Percentiles rank a stretch among this genome's conserved stretches.
These are phyloP conservation scores for Metarhizium anisopliae DNA, from an alignment of 2,329 filamentous ascomycete species.

Conservation along the genomic window DNA sequence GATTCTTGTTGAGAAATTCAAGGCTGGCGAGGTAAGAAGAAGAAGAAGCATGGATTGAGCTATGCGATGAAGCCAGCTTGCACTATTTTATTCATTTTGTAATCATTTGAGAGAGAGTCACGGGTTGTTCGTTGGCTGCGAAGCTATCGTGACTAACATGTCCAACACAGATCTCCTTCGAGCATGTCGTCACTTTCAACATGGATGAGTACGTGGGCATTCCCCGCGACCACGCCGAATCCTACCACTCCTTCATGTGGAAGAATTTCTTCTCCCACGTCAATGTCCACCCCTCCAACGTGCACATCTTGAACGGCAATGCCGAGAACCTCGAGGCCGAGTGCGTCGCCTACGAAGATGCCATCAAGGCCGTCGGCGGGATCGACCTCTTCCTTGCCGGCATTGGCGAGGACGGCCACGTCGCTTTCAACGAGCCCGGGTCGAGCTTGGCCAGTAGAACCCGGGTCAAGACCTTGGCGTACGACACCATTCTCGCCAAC, in stretches of 20 bases:
- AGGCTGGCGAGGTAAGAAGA: constrained; percentile 44
- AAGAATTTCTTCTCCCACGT: constrained; percentile 83
- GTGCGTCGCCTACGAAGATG: constrained; percentile 70
- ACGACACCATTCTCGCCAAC: constrained; percentile 81
- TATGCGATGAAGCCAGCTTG: constrained; percentile 10
- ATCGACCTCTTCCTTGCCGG: constrained; percentile 82
- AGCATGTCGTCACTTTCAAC: constrained; percentile 85
- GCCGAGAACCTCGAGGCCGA: constrained; percentile 66
- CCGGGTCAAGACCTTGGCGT: constrained; percentile 77
- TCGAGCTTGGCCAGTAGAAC: constrained; percentile 70
- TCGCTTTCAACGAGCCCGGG: constrained; percentile 85
- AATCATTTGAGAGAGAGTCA: background rate
- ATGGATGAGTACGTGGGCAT: constrained; percentile 90
- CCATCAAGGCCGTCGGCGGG: constrained; percentile 64
- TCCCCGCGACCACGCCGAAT: constrained; percentile 73
- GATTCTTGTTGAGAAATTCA: constrained; percentile 62
- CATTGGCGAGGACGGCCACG: constrained; percentile 79
- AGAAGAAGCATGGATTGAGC: background rate
- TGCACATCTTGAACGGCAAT: constrained; percentile 79
- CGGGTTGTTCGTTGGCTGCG: background rate
- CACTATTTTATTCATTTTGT: constrained; percentile 5
- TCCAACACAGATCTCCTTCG: constrained; percentile 59
- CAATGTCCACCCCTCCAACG: constrained; percentile 71
- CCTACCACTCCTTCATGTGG: constrained; percentile 91
- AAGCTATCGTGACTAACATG: constrained; percentile 2